Evolutionary conservation across 1,284 basidiomycete genomes (phyloP).

Genomic region (Volvariella volvacea): DNA sequence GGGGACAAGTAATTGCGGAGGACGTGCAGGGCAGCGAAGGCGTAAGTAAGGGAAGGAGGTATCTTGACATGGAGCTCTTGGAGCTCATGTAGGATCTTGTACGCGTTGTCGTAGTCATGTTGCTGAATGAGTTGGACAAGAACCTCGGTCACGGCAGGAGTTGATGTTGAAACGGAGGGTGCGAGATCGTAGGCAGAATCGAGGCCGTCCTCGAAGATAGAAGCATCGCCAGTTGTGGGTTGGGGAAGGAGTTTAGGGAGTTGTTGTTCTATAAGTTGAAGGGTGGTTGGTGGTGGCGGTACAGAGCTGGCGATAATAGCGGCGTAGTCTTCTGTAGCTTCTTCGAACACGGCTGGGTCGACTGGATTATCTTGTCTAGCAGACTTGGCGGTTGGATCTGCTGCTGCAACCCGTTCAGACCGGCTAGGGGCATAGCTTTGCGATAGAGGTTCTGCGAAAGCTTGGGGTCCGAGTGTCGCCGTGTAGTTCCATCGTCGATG

Average conservation of each 20-base stretch:
- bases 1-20: slow-evolving; percentile 9
- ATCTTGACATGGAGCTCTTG: slow-evolving; percentile 19
- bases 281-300: slow-evolving; percentile 13
- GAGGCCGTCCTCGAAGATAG: slow-evolving; percentile 27
- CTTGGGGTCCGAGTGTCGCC: too few species aligned
- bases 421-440: too few species aligned
- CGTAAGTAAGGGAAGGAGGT: slow-evolving; percentile 20
- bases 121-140: slow-evolving; percentile 17
- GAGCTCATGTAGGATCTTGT: slow-evolving; percentile 24
- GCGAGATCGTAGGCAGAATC: slow-evolving; percentile 15
- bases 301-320: slow-evolving; percentile 9
- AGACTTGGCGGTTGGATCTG: background rate
- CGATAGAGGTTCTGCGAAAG: too few species aligned
- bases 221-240: slow-evolving; percentile 13
- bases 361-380: background rate
- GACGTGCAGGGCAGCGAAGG: slow-evolving; percentile 17
- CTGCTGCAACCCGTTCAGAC: too few species aligned
- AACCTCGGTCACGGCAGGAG: slow-evolving; percentile 12
- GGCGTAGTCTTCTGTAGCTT: slow-evolving; percentile 20
- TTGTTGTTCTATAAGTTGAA: slow-evolving; percentile 18
- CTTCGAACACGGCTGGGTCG: slow-evolving; percentile 20
- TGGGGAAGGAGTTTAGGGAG: slow-evolving; percentile 23
- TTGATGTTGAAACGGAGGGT: slow-evolving; percentile 1
- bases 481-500: too few species aligned
- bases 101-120: slow-evolving; percentile 22